Base-by-base conservation (phyloP, 805 yeast species). In the Candida insectorum region DNA sequence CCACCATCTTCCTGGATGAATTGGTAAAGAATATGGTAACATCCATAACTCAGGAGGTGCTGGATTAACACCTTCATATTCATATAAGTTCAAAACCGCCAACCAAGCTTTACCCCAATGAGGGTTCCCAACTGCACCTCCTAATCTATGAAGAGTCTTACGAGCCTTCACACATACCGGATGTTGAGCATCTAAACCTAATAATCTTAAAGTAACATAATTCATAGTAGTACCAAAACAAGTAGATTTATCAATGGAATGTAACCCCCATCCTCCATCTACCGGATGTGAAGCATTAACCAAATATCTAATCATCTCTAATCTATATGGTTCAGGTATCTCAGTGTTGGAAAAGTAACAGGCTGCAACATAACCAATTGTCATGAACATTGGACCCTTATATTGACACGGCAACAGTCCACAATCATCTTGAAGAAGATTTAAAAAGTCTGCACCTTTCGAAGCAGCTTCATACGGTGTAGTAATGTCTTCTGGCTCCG, bases 211-310 rank as follows among this genome's bases (percentile, higher is more conserved):
- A n/a, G 66, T 63, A 6, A 91, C 81, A 56, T 93, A 93, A 58
- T 88, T 89, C 46, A 93, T 72, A 0, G 85, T 69, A 2, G 99
- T 93, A 4, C 99, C 98, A 56, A 89, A 89, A 45, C 93, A 93
- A 0, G 99, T 93, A 6, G 93, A 80, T 55, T 91, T 93, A 54
- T 93, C 99, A 32, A 77, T 79, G 4, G 88, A 77, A 55, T 93
- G 97, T 24, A 93, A 67, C 0, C 99, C 99, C 99, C 99, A 93
- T 2, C 98, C 99, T n/a, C 99, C 99, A 58, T 93, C 98, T 1
- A 89, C 96, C 0, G 97, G 97, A 54, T 93, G 96, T 0, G 97
- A 81, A 0, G 86, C 75, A 54, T 93, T 93, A n/a, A 87, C 85
- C 12, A 93, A 60, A 52, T 89, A 93, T 39, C 98, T 70, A 17